A percentile compares a stretch with the other conserved stretches of the same genome.
Evolutionary conservation across 768 basidiomycete genomes (phyloP).

Genomic region (Hygrophoropsis aurantiaca): DNA sequence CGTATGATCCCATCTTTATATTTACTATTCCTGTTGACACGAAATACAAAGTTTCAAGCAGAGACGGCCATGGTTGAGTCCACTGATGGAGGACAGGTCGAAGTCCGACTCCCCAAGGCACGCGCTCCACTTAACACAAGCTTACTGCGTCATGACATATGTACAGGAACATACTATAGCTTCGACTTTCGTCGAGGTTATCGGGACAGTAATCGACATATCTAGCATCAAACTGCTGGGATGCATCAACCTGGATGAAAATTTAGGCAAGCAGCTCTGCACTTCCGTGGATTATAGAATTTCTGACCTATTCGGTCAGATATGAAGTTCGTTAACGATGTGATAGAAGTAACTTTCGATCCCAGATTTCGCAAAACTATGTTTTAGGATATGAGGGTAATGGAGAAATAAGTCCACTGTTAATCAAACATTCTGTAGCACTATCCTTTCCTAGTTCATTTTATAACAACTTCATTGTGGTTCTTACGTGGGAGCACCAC

Average conservation of each 20-base stretch:
- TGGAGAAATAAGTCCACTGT: neutral
- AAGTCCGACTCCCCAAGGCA: conserved; percentile 43
- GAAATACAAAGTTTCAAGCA: conserved; percentile 35
- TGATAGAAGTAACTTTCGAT: conserved; percentile 61
- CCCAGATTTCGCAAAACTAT: conserved; percentile 53
- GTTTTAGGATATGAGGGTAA: conserved; percentile 19
- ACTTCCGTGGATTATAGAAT: neutral
- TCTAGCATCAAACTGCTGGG: conserved; percentile 56
- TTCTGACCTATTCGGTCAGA: conserved; percentile 34
- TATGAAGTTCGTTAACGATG: conserved; percentile 60
- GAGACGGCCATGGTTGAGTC: conserved; percentile 59
- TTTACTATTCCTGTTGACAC: conserved; percentile 4
- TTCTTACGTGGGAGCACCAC: conserved; percentile 33
- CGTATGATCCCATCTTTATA: conserved; percentile 14
- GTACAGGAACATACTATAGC: conserved; percentile 43
- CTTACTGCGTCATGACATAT: neutral
- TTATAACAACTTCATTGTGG: neutral
- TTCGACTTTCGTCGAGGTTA: conserved; percentile 63
- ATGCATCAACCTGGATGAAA: conserved; percentile 54
- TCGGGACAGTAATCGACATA: conserved; percentile 58
- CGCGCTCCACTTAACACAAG: conserved; percentile 10
- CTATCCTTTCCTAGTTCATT: neutral
- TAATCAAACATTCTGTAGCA: neutral
- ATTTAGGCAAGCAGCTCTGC: conserved; percentile 54
- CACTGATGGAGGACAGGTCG: conserved; percentile 65